A percentile compares a stretch with the other conserved stretches of the same genome.
These are phyloP conservation scores for Ustilago curta DNA, from an alignment of 1,284 basidiomycete genomes.

Conservation along the genomic window DNA sequence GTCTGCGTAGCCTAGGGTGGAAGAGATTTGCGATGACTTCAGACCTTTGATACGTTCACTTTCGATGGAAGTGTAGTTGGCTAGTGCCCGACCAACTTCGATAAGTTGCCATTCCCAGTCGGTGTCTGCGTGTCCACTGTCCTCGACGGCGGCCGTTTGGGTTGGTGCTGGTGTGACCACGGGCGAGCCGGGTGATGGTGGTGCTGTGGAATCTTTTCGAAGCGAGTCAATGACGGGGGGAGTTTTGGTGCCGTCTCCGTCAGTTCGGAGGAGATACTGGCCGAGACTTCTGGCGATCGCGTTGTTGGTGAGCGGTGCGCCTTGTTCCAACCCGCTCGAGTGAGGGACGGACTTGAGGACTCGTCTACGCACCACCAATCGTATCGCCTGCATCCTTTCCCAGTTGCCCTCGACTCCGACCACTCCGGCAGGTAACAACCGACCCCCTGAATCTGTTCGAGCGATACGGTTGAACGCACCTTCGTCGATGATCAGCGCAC, in stretches of 20 bases:
- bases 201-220: constrained; percentile 15
- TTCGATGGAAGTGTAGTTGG: constrained; percentile 95
- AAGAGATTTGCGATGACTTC: constrained; percentile 77
- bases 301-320: constrained; percentile 14
- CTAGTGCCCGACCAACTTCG: constrained; percentile 92
- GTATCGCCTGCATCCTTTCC: constrained; percentile 92
- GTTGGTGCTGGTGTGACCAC: not conserved
- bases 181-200: not conserved
- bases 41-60: constrained; percentile 86
- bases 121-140: not conserved
- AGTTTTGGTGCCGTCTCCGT: constrained; percentile 27
- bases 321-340: constrained; percentile 26
- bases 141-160: not conserved
- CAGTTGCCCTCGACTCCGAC: constrained; percentile 87
- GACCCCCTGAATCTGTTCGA: constrained; percentile 85
- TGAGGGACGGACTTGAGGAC: constrained; percentile 31
- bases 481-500: constrained; percentile 86
- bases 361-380: constrained; percentile 76
- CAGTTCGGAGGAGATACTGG: constrained; percentile 35
- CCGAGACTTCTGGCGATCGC: constrained; percentile 29
- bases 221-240: constrained; percentile 48
- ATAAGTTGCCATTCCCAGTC: constrained; percentile 77
- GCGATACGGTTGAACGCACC: constrained; percentile 89
- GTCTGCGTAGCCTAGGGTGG: constrained; percentile 89
- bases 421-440: constrained; percentile 90